A percentile compares a stretch with the other conserved stretches of the same genome.
Conservation (phyloP, 805 yeast species). For the Grigorovia yakushimaensis region DNA sequence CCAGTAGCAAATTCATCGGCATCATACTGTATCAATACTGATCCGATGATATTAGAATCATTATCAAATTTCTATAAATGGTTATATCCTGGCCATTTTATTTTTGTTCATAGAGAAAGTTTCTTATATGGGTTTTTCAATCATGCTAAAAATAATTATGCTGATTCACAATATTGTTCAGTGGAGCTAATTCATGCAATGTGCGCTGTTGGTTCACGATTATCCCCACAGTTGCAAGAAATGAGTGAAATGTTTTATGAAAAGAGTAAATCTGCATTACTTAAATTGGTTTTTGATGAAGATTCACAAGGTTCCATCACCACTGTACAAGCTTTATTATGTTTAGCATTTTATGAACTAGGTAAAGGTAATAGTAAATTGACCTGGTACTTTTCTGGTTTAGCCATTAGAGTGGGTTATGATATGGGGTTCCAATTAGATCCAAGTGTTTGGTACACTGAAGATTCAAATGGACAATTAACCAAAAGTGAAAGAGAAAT, state of each 20-base stretch:
- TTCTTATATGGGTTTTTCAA: constrained; percentile 51
- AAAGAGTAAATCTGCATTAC: constrained; percentile 35
- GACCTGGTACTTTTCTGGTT: constrained; percentile 57
- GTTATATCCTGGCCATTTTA: constrained; percentile 55
- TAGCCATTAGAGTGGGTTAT: constrained; percentile 55
- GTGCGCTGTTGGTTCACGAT: constrained; percentile 49
- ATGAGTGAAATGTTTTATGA: constrained; percentile 38
- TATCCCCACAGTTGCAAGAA: constrained; percentile 35
- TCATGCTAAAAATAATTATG: constrained; percentile 36
- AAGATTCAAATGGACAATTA: constrained; percentile 29
- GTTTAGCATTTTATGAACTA: constrained; percentile 51
- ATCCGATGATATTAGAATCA: constrained; percentile 22
- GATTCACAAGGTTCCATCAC: constrained; percentile 37
- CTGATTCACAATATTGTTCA: constrained; percentile 42
- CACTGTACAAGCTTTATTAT: constrained; percentile 47
- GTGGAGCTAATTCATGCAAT: constrained; percentile 44
- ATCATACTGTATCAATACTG: constrained; percentile 20
- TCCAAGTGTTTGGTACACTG: constrained; percentile 48
- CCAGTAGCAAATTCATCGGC: constrained; percentile 4
- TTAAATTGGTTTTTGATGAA: constrained; percentile 31
- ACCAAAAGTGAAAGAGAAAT: constrained; percentile 45
- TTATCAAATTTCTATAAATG: constrained; percentile 43
- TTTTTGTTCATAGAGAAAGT: constrained; percentile 55
- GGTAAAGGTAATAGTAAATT: constrained; percentile 49
- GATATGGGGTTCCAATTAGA: constrained; percentile 55